These are phyloP conservation scores for Solanum virginianum DNA, from an alignment of 257 asterid genomes.

Conservation along the genomic window DNA sequence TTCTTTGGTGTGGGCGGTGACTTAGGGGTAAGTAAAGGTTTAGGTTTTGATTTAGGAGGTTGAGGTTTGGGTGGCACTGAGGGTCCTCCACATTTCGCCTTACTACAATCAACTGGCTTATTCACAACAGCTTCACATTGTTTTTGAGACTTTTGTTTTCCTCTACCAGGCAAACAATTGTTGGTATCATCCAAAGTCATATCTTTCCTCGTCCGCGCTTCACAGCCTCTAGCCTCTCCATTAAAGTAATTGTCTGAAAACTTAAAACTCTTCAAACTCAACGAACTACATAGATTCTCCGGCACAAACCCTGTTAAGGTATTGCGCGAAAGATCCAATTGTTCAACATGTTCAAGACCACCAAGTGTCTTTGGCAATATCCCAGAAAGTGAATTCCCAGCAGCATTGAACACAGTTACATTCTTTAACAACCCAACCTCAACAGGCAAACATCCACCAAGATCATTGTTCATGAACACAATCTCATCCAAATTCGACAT, in stretches of 20 bases:
- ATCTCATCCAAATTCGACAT: slow-evolving; percentile 23
- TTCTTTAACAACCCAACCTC: slow-evolving; percentile 13
- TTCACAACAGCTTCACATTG: slow-evolving; percentile 11
- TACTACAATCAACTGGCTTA: slow-evolving; percentile 19
- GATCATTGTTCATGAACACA: background rate
- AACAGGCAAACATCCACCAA: slow-evolving; percentile 5
- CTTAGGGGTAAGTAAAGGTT: background rate
- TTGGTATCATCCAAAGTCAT: slow-evolving; percentile 2
- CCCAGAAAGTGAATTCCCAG: slow-evolving; percentile 12
- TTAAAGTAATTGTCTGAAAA: slow-evolving; percentile 14
- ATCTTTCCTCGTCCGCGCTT: background rate
- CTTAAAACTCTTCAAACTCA: slow-evolving; percentile 8
- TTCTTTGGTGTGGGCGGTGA: background rate
- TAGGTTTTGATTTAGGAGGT: background rate
- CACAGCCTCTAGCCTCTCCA: slow-evolving; percentile 10
- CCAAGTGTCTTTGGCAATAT: slow-evolving; percentile 9
- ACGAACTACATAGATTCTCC: slow-evolving; percentile 11
- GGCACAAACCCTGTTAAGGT: slow-evolving; percentile 16
- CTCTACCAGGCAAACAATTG: slow-evolving; percentile 20
- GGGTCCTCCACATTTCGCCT: slow-evolving; percentile 2
- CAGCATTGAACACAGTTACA: slow-evolving; percentile 2
- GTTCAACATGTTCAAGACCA: slow-evolving; percentile 9
- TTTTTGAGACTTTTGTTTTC: slow-evolving; percentile 13
- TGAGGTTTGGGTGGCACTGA: no score
- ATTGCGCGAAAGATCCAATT: slow-evolving; percentile 14